Conservation (phyloP, 306 rosid species). For the Quercus agrifolia region DNA sequence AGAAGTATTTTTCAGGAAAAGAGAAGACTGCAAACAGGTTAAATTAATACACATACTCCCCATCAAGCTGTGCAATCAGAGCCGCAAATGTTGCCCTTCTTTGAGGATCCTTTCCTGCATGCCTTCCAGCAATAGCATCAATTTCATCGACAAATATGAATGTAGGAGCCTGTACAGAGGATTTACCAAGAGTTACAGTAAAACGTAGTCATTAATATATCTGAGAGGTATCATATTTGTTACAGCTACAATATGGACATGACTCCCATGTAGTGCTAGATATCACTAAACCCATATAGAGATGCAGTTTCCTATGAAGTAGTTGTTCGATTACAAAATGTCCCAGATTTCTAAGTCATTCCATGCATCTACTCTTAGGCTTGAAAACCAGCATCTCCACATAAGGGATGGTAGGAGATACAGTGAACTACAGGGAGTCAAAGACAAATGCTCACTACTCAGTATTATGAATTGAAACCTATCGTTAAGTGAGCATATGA, state of each 20-base stretch:
- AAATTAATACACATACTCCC: constrained; percentile 68
- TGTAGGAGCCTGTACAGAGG: constrained; percentile 52
- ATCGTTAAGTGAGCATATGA: background rate
- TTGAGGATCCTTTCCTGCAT: constrained; percentile 84
- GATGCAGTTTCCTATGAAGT: background rate
- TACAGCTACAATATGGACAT: background rate
- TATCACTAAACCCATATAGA: background rate
- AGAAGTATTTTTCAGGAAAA: background rate
- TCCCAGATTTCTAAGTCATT: background rate
- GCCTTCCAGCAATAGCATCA: constrained; percentile 98
- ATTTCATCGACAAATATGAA: constrained; percentile 97
- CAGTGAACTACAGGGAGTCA: background rate
- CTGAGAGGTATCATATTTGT: background rate
- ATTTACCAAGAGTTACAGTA: background rate
- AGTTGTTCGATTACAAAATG: background rate
- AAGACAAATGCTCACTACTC: too few species aligned
- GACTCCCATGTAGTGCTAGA: background rate
- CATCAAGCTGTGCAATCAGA: constrained; percentile 87
- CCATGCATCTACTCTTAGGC: background rate
- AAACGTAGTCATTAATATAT: background rate
- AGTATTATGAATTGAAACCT: background rate
- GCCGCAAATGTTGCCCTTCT: constrained; percentile 97
- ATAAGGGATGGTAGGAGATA: background rate
- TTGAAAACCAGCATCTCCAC: background rate
- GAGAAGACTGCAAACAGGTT: background rate